Base-by-base conservation (phyloP, 2,329 filamentous ascomycete species). In the Colletotrichum theobromicola region DNA sequence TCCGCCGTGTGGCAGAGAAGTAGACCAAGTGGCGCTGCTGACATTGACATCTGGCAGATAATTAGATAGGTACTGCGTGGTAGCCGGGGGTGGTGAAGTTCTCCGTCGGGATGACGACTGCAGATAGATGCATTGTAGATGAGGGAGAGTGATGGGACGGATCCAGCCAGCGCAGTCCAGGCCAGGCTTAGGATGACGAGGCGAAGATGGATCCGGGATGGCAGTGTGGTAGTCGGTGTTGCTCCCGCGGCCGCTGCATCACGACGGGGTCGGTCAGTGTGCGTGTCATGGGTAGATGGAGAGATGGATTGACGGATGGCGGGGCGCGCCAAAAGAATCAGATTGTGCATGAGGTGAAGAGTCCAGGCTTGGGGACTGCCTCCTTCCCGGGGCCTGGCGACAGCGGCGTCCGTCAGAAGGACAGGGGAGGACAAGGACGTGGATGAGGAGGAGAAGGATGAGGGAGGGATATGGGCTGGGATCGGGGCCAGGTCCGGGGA, bases 401-500 rank as follows among this genome's bases (percentile, higher is more conserved):
- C 32, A 21, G 28, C n/a, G 28, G 28, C 32, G 57, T 60, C 57
- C 57, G 21, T 30, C 28, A 32, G 30, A 28, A 60, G 57, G 32
- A 32, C 28, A 4, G 26, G 28, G 26, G 18, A 32, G 26, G 55
- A 10, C 53, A 8, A n/a, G 26, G 55, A 16, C 42, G 42, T 9
- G n/a, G 46, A 21, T 21, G 46, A 53, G n/a, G 46, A 21, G 2
- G 46, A 24, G n/a, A 16, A 60, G 10, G 57, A 34, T 15, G n/a
- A 60, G 37, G 42, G 32, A 60, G 28, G 30, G 30, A 34, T 21
- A 32, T 46, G 24, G 61, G 28, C 35, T 50, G n/a, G 61, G 61
- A 50, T 50, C 16, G 46, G 46, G 46, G 16, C 77, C n/a, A 83
- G 63, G 46, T 35, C 64, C 32, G 50, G 64, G 42, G 64, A 57